These are phyloP conservation scores for Lentinula sp. DNA, from an alignment of 768 basidiomycete species.

Conservation along the genomic window DNA sequence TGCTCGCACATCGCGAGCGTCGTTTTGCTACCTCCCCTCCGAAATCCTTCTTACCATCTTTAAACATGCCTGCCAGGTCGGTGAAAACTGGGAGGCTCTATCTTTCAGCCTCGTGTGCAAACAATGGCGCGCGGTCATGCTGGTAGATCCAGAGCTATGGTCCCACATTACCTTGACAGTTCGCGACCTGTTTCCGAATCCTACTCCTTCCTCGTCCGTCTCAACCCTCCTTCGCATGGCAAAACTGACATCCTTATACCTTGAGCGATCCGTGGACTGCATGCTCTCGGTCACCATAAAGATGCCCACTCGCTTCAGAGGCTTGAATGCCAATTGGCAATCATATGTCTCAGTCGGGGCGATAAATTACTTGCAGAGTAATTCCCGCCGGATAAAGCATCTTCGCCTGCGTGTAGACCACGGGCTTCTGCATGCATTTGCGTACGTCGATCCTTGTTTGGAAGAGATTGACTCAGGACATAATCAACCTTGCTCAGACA, in stretches of 20 bases:
- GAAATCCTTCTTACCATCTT: conserved; percentile 1
- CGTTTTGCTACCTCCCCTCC: background rate
- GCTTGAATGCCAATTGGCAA: background rate
- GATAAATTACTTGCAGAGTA: background rate
- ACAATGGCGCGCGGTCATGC: background rate
- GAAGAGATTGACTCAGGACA: background rate
- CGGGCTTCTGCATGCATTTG: background rate
- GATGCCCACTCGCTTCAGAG: conserved; percentile 2
- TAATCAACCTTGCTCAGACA: background rate
- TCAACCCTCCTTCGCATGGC: background rate
- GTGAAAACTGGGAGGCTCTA: background rate
- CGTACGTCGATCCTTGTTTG: background rate
- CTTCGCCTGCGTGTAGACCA: background rate
- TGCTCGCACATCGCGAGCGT: background rate
- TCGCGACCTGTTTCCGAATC: background rate
- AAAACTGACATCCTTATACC: background rate
- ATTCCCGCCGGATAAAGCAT: background rate
- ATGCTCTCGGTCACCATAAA: conserved; percentile 2
- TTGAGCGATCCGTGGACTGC: background rate
- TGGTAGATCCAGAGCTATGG: background rate
- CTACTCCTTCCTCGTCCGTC: background rate
- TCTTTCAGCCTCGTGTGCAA: background rate
- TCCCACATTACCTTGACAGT: background rate
- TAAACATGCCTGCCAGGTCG: background rate
- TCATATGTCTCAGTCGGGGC: background rate